A percentile compares a stretch with the other conserved stretches of the same genome.
These are phyloP conservation scores for Mycena filopes DNA, from an alignment of 768 basidiomycete species.

Conservation along the genomic window DNA sequence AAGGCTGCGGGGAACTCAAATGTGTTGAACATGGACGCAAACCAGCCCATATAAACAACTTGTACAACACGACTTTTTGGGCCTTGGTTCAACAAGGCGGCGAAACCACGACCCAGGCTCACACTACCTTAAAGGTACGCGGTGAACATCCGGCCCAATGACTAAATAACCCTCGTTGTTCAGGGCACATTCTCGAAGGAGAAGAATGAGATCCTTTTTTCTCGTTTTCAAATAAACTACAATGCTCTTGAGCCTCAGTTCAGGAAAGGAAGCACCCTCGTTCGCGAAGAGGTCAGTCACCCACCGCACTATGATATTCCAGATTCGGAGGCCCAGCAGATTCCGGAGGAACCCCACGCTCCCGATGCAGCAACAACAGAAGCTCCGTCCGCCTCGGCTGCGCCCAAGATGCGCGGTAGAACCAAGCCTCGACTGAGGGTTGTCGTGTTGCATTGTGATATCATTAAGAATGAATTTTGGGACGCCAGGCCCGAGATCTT, in stretches of 20 bases:
- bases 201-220: constrained; percentile 93
- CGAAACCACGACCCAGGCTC: constrained; percentile 81
- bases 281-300: constrained; percentile 66
- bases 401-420: constrained; percentile 36
- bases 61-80: constrained; percentile 98
- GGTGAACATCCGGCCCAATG: neutral
- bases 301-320: neutral
- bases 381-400: neutral
- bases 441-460: constrained; percentile 80
- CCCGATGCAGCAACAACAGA: too few relatives aligned
- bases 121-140: constrained; percentile 78
- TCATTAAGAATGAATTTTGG: constrained; percentile 90
- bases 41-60: constrained; percentile 97
- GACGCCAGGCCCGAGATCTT: constrained; percentile 65
- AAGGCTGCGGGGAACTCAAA: too few relatives aligned
- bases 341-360: neutral
- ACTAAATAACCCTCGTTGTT: constrained; percentile 2
- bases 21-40: neutral
- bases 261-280: constrained; percentile 86
- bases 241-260: constrained; percentile 77
- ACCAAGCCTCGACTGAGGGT: constrained; percentile 57
- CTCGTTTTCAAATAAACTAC: constrained; percentile 88
- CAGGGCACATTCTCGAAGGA: constrained; percentile 92
- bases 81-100: constrained; percentile 89
- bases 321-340: neutral